A percentile compares a stretch with the other conserved stretches of the same genome.
These are phyloP conservation scores for Biscogniauxia mediterranea DNA, from an alignment of 2,329 filamentous ascomycete species.

Conservation along the genomic window DNA sequence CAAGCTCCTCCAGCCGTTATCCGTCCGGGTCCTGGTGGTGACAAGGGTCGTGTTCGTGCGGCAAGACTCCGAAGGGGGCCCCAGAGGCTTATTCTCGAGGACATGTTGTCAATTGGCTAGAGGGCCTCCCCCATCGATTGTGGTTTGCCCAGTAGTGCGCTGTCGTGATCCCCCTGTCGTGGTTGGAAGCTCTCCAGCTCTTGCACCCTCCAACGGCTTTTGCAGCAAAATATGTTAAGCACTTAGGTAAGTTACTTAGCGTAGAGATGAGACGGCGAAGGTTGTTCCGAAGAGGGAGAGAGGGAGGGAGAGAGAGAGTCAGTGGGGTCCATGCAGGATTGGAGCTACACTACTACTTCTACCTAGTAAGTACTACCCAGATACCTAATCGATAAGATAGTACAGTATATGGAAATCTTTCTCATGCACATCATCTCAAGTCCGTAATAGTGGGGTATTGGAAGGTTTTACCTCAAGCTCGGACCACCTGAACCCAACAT, in stretches of 20 bases:
- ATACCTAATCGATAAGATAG: too few relatives aligned
- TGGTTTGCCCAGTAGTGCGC: not conserved
- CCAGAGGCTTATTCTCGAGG: slow-evolving; percentile 33
- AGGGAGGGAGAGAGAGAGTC: not conserved
- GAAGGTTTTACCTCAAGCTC: too few relatives aligned
- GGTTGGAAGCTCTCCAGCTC: not conserved
- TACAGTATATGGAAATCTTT: too few relatives aligned
- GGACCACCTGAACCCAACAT: too few relatives aligned
- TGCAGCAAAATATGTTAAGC: slow-evolving; percentile 3
- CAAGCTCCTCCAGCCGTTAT: slow-evolving; percentile 8
- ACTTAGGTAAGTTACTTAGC: not conserved
- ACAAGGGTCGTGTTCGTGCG: slow-evolving; percentile 26
- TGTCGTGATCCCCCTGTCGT: slow-evolving; percentile 6
- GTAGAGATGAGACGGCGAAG: not conserved
- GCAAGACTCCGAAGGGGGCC: slow-evolving; percentile 28
- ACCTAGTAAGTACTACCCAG: too few relatives aligned
- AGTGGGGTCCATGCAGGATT: too few relatives aligned
- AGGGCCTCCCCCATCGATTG: slow-evolving; percentile 14
- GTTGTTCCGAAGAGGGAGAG: slow-evolving; percentile 13
- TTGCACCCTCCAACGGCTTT: not conserved
- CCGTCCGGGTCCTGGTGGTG: slow-evolving; percentile 6
- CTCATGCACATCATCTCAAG: too few relatives aligned
- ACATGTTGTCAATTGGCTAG: slow-evolving; percentile 23
- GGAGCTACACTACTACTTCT: too few relatives aligned
- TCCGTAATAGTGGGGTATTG: too few relatives aligned